Base-by-base conservation (phyloP, 1,139 yeast genomes). In the Pichiaceae sp. region DNA sequence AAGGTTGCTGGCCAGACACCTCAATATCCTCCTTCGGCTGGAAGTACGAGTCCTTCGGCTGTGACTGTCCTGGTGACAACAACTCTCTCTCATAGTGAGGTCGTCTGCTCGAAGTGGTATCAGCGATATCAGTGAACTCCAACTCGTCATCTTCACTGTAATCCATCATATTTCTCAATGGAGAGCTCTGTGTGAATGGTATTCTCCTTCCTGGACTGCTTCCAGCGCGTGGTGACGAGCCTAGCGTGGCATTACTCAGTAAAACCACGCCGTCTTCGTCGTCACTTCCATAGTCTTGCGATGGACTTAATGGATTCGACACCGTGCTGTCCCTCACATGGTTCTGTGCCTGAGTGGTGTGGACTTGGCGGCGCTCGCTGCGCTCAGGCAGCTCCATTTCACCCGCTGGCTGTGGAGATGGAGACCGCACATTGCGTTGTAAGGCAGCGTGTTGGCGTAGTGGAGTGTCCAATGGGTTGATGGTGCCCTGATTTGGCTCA, bases 391-490 rank as follows among this genome's bases (percentile, higher is more conserved):
- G 32, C 17, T 44, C 46, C 19, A 17, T 14, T 7, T 14, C 14
- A 5, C 15, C 7, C 8, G 28, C 14, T 12, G 28, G 15, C 14
- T 5, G 15, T 15, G 14, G 14, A 14, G 14, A 7, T 14, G 28
- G 28, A 25, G 28, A 25, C 5, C 15, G 20, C 20, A 30, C 21
- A 18, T 16, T 30, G n/a, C 16, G 40, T 15, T 43, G 45, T 15
- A 47, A 30, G 2, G 37, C 30, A 28, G 35, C 33, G 28, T 44
- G 48, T 24, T 47, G 51, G 29, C 42, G 39, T 7, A 34, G 14
- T 6, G 51, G 52, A 15, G 49, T 37, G 32, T 45, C 46, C 32
- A 45, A 36, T 12, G 51, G 51, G 31, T 48, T 44, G 30, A 25
- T 25, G 28, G 6, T 6, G 7, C 6, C 16, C 7, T 12, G 16